Percentiles rank a stretch among this genome's conserved stretches.
phyloP scores from a whole-genome alignment of 371 early-diverging fungal species.

The Mortierella sp. region DNA sequence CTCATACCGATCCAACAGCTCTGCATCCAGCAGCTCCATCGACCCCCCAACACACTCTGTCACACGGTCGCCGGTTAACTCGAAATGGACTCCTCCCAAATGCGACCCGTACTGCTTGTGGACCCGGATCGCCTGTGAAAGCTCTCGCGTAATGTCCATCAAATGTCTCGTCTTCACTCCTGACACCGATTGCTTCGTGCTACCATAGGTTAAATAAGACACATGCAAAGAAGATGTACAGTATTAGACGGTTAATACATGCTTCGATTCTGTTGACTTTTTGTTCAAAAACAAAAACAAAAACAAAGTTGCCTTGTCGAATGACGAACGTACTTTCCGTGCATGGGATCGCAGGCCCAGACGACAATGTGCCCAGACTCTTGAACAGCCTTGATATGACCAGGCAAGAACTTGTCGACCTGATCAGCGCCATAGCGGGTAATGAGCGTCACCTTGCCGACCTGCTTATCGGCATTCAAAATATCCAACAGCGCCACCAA shows the following conservation, averaged over 20 bases:
- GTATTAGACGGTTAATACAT: background rate
- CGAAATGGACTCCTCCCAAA: constrained; percentile 95
- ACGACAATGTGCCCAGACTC: constrained; percentile 89
- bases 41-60: constrained; percentile 98
- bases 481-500: constrained; percentile 85
- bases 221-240: too few relatives aligned
- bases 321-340: constrained; percentile 81
- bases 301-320: too few relatives aligned
- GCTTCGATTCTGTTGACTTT: too few relatives aligned
- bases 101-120: constrained; percentile 81
- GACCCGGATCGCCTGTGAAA: constrained; percentile 85
- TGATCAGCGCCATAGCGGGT: constrained; percentile 93
- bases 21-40: constrained; percentile 86
- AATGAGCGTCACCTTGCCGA: constrained; percentile 95
- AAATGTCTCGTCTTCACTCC: constrained; percentile 95
- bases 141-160: constrained; percentile 85
- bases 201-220: constrained; percentile 16
- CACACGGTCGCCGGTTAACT: constrained; percentile 94
- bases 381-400: constrained; percentile 91
- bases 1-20: constrained; percentile 91
- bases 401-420: constrained; percentile 85
- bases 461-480: constrained; percentile 87
- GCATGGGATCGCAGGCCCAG: constrained; percentile 98
- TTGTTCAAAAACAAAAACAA: background rate
- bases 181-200: constrained; percentile 81